Percentiles rank a stretch among this genome's conserved stretches.
Conservation (phyloP, 768 basidiomycete genomes). For the Collybia mongolica region DNA sequence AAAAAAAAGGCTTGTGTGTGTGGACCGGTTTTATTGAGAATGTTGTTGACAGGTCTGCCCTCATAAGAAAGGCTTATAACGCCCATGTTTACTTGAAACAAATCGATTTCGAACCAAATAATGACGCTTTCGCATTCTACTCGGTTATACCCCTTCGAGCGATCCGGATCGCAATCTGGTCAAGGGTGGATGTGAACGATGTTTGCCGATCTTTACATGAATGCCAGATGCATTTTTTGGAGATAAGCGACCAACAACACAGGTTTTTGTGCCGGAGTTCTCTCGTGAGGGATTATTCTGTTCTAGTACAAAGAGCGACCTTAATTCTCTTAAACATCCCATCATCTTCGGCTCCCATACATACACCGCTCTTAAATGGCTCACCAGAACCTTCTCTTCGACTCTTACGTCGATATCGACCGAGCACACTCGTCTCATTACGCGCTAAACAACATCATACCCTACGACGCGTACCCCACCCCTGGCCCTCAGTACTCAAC, state of each 20-base stretch:
- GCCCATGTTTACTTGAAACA: background rate
- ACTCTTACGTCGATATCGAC: slow-evolving; percentile 11
- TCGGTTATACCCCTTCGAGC: slow-evolving; percentile 15
- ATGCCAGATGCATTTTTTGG: slow-evolving; percentile 12
- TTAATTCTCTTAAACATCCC: background rate
- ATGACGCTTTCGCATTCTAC: background rate
- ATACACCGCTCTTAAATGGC: slow-evolving; percentile 4
- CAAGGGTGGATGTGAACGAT: slow-evolving; percentile 1
- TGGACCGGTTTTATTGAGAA: background rate
- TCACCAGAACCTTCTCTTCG: slow-evolving; percentile 9
- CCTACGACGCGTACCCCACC: slow-evolving; percentile 13
- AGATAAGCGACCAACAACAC: slow-evolving; percentile 11
- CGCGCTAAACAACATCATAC: slow-evolving; percentile 4
- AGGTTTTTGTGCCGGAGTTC: slow-evolving; percentile 3
- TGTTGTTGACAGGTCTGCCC: slow-evolving; percentile 11
- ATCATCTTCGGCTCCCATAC: slow-evolving; percentile 2
- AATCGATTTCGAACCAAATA: background rate
- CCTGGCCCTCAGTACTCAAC: slow-evolving; percentile 8
- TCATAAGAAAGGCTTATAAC: background rate
- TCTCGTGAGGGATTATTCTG: background rate
- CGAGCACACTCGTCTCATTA: slow-evolving; percentile 11
- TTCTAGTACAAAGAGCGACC: slow-evolving; percentile 4
- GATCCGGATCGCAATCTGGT: slow-evolving; percentile 17
- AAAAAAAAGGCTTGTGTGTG: too few species aligned
- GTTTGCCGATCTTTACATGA: slow-evolving; percentile 15